Conservation (phyloP, 257 asterid genomes). For the Nicotiana attenuata region DNA sequence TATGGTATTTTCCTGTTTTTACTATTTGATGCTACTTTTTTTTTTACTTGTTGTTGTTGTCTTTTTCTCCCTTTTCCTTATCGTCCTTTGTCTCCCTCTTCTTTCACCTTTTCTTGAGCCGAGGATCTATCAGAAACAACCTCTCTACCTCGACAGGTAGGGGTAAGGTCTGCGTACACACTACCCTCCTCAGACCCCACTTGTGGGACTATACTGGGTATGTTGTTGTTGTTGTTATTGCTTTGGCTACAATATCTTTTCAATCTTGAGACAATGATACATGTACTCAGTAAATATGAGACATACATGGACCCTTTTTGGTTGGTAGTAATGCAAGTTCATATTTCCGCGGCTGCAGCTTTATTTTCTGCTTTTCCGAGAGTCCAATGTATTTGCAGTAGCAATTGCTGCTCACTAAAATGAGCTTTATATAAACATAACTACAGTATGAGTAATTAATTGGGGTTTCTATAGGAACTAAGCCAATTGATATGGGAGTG, state of each 20-base stretch:
- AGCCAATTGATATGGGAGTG: not conserved
- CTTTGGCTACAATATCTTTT: not conserved
- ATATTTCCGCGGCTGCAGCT: not conserved
- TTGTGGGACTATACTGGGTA: too few relatives aligned
- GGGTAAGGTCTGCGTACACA: too few relatives aligned
- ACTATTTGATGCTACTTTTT: too few relatives aligned
- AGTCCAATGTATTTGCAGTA: not conserved
- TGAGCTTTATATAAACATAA: not conserved
- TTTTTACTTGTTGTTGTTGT: too few relatives aligned
- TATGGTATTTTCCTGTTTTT: too few relatives aligned
- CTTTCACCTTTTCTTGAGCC: too few relatives aligned
- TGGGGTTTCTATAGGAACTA: not conserved
- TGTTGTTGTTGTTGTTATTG: too few relatives aligned
- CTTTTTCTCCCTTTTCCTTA: too few relatives aligned
- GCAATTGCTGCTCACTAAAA: not conserved
- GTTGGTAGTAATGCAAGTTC: not conserved
- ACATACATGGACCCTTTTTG: not conserved
- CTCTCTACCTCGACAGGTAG: too few relatives aligned
- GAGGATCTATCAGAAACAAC: too few relatives aligned
- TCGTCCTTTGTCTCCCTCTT: too few relatives aligned
- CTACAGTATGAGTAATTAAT: not conserved
- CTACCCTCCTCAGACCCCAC: too few relatives aligned
- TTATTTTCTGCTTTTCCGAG: not conserved
- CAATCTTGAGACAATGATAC: not conserved
- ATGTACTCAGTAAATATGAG: not conserved